These are phyloP conservation scores for Kuraishia capsulata DNA, from an alignment of 805 yeast species.

Conservation along the genomic window DNA sequence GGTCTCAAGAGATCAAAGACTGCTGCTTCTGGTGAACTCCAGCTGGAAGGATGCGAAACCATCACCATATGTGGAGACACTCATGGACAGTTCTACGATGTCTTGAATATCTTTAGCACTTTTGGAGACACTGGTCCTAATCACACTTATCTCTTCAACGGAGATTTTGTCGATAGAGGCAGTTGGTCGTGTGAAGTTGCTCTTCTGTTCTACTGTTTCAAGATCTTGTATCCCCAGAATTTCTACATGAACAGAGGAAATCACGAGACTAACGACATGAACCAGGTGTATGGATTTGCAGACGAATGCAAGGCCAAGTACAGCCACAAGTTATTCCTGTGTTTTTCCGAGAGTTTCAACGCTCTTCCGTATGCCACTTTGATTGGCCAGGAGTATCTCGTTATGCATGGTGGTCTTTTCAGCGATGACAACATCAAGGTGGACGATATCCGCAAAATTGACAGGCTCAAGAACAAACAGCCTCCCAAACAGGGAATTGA, in stretches of 20 bases:
- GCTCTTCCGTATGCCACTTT: constrained; percentile 80
- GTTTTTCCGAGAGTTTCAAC: constrained; percentile 81
- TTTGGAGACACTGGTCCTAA: constrained; percentile 62
- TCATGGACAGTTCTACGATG: constrained; percentile 93
- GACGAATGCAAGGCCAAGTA: constrained; percentile 94
- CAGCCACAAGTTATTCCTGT: constrained; percentile 65
- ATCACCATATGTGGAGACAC: constrained; percentile 95
- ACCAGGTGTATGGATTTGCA: constrained; percentile 90
- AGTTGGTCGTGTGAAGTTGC: constrained; percentile 98
- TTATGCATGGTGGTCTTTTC: constrained; percentile 94
- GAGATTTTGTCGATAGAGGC: constrained; percentile 97
- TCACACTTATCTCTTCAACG: constrained; percentile 84
- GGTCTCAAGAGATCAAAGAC: constrained; percentile 19
- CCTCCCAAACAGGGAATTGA: constrained; percentile 90
- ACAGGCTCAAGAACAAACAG: constrained; percentile 60
- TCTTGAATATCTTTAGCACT: constrained; percentile 63
- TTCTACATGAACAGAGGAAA: constrained; percentile 86
- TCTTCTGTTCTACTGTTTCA: constrained; percentile 63
- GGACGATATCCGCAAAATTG: constrained; percentile 62
- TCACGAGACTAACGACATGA: constrained; percentile 96
- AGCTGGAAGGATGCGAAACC: constrained; percentile 26
- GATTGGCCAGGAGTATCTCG: constrained; percentile 68
- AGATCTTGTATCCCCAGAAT: constrained; percentile 62
- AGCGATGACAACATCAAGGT: constrained; percentile 65
- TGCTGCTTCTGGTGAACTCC: constrained; percentile 39